Base-by-base conservation (phyloP, 495 filamentous ascomycete species). In the Sabuloglossum arenarium region DNA sequence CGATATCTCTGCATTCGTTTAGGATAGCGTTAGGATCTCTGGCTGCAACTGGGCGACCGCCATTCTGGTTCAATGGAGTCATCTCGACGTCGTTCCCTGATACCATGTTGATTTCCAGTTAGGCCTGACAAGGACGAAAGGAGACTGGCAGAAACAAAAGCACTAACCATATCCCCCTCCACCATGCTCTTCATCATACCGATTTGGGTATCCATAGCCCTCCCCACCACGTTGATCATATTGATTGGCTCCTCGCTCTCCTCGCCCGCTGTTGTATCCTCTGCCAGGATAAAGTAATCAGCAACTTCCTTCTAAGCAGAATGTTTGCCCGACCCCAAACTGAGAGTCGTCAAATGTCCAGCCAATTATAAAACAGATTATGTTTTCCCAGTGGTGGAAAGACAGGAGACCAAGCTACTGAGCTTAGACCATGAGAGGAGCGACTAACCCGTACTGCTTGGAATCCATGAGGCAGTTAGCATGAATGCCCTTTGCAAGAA, bases 1-100 rank as follows among this genome's bases (percentile, higher is more conserved):
- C 80, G 68, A 94, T 82, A 42, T 82, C 78, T 23, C 76, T 73
- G 71, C 86, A 87, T 64, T 93, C 84, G 68, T 91, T 84, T 49
- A 96, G 75, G 61, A 93, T 80, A 42, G 77, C 75, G 62, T 82
- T 87, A 24, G 85, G 79, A 61, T 43, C 45, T 47, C 43, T 19
- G 30, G 27, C 31, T 3, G 10, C 16, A 24, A 14, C 32, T 47
- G 3, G 30, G n/a, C 27, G n/a, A 16, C 55, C 55, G 45, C 66
- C 60, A 24, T 19, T 43, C 37, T 56, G 55, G 9, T 78, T 78
- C 61, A 85, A 67, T 27, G 79, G 71, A 42, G 67, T 66, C 81
- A 86, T 82, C 67, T 86, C 84, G 69, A 78, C 70, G 53, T 74
- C 71, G 62, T 62, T 61, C 12, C 69, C 67, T 54, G 64, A 72